Conservation (phyloP, 1,284 basidiomycete species). For the Pascua sp. region DNA sequence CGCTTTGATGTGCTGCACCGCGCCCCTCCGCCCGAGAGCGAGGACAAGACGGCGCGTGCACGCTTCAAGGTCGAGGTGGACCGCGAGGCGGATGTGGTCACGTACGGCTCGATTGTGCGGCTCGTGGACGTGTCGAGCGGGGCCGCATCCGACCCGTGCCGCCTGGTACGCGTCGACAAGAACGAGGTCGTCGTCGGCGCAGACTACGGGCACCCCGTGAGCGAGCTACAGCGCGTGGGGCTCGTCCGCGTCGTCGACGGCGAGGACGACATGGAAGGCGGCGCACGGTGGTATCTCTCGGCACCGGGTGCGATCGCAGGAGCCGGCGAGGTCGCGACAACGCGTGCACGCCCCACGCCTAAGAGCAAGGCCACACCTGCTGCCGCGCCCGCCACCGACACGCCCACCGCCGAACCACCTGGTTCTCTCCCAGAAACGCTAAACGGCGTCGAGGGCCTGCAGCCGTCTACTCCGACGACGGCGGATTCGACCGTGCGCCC, state of each 20-base stretch:
- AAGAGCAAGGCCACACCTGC: background rate
- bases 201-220: constrained; percentile 66
- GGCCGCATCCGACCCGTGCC: constrained; percentile 75
- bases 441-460: background rate
- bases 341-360: constrained; percentile 2
- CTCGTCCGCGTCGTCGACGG: constrained; percentile 63
- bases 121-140: constrained; percentile 80
- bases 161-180: constrained; percentile 90
- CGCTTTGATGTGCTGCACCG: constrained; percentile 34
- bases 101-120: constrained; percentile 84
- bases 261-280: constrained; percentile 19
- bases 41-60: constrained; percentile 4
- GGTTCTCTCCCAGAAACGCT: constrained; percentile 10
- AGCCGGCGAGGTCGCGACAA: constrained; percentile 29
- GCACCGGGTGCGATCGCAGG: constrained; percentile 41
- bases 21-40: constrained; percentile 12
- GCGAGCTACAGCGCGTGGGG: constrained; percentile 94
- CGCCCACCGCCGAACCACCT: too few relatives aligned
- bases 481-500: background rate
- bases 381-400: background rate
- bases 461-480: background rate
- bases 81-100: constrained; percentile 55
- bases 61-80: constrained; percentile 16
- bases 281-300: constrained; percentile 33
- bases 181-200: constrained; percentile 64